phyloP scores from a whole-genome alignment of 169 alveolate genomes.

The Plasmodium knowlesi region DNA sequence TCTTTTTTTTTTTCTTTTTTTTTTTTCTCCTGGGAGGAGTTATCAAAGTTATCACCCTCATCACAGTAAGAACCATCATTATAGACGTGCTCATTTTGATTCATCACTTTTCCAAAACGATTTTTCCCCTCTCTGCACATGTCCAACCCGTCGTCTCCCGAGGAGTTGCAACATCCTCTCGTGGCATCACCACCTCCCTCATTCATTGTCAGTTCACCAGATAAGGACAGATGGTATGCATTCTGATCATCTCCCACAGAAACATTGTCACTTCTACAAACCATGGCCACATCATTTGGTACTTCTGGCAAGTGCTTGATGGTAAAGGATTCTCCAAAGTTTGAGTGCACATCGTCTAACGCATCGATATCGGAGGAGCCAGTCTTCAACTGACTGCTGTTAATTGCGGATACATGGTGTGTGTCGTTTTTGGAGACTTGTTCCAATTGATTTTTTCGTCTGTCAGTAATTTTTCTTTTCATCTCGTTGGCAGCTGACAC shows the following conservation, averaged over 20 bases:
- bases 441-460: not conserved
- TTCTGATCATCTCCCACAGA: not conserved
- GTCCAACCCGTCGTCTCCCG: not conserved
- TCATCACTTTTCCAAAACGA: not conserved
- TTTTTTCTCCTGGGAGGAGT: not conserved
- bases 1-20: too few relatives aligned
- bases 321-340: not conserved
- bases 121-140: not conserved
- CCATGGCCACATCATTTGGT: not conserved
- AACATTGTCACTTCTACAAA: not conserved
- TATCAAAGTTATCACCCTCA: not conserved
- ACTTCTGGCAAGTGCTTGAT: not conserved
- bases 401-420: not conserved
- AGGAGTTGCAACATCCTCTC: not conserved
- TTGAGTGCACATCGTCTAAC: not conserved
- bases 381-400: not conserved
- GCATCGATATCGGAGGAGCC: not conserved
- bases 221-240: not conserved
- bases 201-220: not conserved
- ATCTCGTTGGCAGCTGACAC: not conserved
- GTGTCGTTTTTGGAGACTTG: not conserved
- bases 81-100: not conserved
- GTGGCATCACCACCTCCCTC: not conserved
- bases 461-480: not conserved
- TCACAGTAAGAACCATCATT: not conserved